Percentiles rank a stretch among this genome's conserved stretches.
phyloP scores from a whole-genome alignment of 2,329 filamentous ascomycete genomes.

The Penicillium sclerotiorum region DNA sequence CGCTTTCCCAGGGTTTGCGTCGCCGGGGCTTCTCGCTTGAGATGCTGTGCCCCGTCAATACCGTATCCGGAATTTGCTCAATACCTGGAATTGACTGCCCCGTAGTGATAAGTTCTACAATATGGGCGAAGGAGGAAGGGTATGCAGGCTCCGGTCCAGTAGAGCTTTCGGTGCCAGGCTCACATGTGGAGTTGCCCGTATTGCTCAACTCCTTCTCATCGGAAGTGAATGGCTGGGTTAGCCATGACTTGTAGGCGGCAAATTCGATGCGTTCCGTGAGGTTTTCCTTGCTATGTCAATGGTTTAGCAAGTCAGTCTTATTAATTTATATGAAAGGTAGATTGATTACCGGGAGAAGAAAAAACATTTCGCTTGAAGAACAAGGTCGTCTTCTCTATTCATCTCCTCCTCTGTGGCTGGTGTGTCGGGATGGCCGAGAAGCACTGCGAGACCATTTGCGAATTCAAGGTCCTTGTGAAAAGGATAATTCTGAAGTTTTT shows the following conservation, averaged over 20 bases:
- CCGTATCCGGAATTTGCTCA: constrained; percentile 78
- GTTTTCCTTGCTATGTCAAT: constrained; percentile 44
- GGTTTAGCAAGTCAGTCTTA: no score
- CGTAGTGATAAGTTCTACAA: constrained; percentile 80
- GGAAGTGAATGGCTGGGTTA: constrained; percentile 31
- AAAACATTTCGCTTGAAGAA: constrained; percentile 52
- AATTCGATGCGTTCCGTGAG: constrained; percentile 60
- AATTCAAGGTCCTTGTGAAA: constrained; percentile 49
- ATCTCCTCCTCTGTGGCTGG: constrained; percentile 44
- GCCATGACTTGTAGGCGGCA: constrained; percentile 68
- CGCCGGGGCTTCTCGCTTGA: constrained; percentile 55
- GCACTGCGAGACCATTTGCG: constrained; percentile 49
- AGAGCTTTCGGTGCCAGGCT: constrained; percentile 7
- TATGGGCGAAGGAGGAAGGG: constrained; percentile 79
- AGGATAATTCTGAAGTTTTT: constrained; percentile 40
- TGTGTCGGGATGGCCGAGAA: constrained; percentile 46
- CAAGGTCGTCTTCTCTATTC: constrained; percentile 42
- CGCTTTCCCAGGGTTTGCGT: constrained; percentile 80
- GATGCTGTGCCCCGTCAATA: constrained; percentile 70
- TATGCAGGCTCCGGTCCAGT: constrained; percentile 60
- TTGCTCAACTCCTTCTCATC: constrained; percentile 6
- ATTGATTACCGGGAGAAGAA: constrained; percentile 53
- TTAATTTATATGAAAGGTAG: neutral
- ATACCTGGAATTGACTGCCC: constrained; percentile 86
- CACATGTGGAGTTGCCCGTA: constrained; percentile 3